Percentiles rank a stretch among this genome's conserved stretches.
Conservation (phyloP, 768 basidiomycete genomes). For the Coprinopsis marcescibilis region DNA sequence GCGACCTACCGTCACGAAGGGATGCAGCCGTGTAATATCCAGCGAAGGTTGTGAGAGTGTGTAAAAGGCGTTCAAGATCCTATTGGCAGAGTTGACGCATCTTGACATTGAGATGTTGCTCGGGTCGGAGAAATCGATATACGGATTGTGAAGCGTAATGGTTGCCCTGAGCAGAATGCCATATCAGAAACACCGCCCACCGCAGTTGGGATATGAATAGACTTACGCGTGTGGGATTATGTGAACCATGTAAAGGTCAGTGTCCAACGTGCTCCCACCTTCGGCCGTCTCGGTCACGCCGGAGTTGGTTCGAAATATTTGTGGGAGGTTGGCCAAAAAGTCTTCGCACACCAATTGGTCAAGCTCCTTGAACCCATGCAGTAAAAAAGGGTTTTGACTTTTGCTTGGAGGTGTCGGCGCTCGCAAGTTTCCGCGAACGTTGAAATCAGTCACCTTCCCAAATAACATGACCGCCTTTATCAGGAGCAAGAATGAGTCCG, state of each 20-base stretch:
- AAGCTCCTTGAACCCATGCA: constrained; percentile 62
- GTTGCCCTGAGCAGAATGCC: constrained; percentile 51
- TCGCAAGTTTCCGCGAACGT: constrained; percentile 68
- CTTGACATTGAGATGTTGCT: constrained; percentile 61
- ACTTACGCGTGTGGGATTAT: constrained; percentile 82
- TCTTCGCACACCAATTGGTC: constrained; percentile 62
- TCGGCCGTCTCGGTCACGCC: constrained; percentile 57
- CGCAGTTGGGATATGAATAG: constrained; percentile 4
- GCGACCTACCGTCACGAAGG: constrained; percentile 66
- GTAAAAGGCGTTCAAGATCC: constrained; percentile 72
- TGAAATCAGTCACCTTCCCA: constrained; percentile 80
- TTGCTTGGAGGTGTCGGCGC: constrained; percentile 63
- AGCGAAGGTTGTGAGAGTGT: constrained; percentile 76
- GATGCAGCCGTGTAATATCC: constrained; percentile 74
- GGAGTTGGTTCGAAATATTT: constrained; percentile 55
- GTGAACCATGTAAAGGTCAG: constrained; percentile 84
- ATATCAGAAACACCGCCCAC: constrained; percentile 7
- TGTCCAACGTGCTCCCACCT: constrained; percentile 55
- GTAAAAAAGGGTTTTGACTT: constrained; percentile 64
- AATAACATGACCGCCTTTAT: constrained; percentile 84
- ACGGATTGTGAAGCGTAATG: constrained; percentile 83
- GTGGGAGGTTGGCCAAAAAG: constrained; percentile 69
- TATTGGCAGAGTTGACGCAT: constrained; percentile 70
- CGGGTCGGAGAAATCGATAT: constrained; percentile 68
- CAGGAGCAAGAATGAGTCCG: constrained; percentile 75